These are phyloP conservation scores for Corylus avellana DNA, from an alignment of 306 rosid genomes.

Conservation along the genomic window DNA sequence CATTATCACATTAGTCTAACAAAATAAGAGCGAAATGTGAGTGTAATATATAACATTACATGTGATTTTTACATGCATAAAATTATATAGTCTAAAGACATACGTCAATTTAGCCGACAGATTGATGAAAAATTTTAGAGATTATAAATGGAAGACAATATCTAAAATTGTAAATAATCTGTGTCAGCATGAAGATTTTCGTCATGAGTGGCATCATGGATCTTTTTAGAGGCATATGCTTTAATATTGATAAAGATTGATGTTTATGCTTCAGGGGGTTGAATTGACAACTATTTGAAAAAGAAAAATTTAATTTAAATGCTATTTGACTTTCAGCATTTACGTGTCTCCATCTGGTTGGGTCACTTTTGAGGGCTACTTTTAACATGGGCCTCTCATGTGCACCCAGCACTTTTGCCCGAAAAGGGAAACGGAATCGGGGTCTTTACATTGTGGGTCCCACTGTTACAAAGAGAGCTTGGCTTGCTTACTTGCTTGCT, in stretches of 20 bases:
- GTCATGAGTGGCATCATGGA: constrained; percentile 32
- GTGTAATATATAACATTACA: too few species aligned
- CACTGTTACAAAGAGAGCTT: constrained; percentile 13
- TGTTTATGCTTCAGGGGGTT: constrained; percentile 18
- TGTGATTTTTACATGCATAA: too few species aligned
- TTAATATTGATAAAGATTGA: constrained; percentile 16
- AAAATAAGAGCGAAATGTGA: too few species aligned
- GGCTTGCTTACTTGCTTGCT: constrained; percentile 32
- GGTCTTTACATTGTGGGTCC: constrained; percentile 21
- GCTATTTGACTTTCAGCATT: constrained; percentile 29
- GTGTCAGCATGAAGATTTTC: neutral
- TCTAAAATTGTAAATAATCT: too few species aligned
- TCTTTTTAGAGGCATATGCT: constrained; percentile 26
- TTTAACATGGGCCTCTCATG: constrained; percentile 69
- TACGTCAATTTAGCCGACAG: too few species aligned
- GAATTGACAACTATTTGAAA: constrained; percentile 14
- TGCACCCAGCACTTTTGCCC: constrained; percentile 26
- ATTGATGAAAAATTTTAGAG: too few species aligned
- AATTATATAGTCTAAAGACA: too few species aligned
- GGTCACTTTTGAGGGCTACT: constrained; percentile 35
- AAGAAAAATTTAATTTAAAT: neutral
- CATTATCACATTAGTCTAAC: too few species aligned
- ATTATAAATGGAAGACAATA: too few species aligned
- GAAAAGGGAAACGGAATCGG: constrained; percentile 36
- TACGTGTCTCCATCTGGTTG: constrained; percentile 34